phyloP scores from a whole-genome alignment of 768 basidiomycete species.

The Mycena rebaudengoi region DNA sequence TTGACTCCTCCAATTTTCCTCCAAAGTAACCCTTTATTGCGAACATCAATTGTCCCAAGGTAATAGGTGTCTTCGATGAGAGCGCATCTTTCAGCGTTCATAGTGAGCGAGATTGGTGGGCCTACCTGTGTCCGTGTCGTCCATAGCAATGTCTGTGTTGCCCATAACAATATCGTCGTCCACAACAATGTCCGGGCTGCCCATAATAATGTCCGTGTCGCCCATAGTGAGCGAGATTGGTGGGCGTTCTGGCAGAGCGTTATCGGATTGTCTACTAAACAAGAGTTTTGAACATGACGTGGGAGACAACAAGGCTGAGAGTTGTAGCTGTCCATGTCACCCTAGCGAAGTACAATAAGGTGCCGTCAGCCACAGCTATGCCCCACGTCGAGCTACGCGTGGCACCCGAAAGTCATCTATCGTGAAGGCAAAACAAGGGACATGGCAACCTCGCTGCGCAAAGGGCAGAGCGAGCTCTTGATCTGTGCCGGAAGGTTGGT shows the following conservation, averaged over 20 bases:
- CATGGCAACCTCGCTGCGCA: neutral
- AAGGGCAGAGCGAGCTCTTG: neutral
- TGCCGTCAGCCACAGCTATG: neutral
- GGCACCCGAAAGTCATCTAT: neutral
- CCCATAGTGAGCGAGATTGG: neutral
- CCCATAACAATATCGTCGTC: no score
- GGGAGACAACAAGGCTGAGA: neutral
- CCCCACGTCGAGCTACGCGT: neutral
- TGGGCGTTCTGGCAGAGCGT: neutral
- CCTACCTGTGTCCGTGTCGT: no score
- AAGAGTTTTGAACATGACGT: neutral
- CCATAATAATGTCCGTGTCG: no score
- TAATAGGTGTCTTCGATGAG: neutral
- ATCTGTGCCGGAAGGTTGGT: neutral
- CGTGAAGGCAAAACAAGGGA: neutral
- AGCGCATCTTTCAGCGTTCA: neutral
- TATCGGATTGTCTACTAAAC: neutral
- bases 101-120: neutral
- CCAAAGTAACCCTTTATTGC: neutral
- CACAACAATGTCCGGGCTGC: no score
- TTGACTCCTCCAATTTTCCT: neutral
- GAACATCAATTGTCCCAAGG: neutral
- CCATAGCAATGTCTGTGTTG: no score
- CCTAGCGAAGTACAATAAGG: neutral
- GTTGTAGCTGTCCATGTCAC: neutral